These are phyloP conservation scores for Lupinus albus DNA, from an alignment of 306 rosid genomes.

Conservation along the genomic window DNA sequence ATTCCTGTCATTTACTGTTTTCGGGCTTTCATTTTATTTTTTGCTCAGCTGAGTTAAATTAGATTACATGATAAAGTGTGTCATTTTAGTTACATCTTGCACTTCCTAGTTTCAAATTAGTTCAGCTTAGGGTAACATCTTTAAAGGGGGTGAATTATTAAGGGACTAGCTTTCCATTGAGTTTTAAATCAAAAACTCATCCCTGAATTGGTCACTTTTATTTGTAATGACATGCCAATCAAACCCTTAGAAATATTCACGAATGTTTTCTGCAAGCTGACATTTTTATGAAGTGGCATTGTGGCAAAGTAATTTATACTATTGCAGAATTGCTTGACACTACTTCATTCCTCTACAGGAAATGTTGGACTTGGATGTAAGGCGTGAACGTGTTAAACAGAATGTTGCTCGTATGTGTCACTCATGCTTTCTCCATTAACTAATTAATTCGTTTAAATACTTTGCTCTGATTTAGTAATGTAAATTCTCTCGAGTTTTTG, in stretches of 20 bases:
- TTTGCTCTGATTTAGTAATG: constrained; percentile 29
- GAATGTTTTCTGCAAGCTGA: constrained; percentile 25
- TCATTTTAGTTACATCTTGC: not conserved
- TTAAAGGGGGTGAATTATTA: constrained; percentile 2
- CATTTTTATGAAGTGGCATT: not conserved
- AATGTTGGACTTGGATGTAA: constrained; percentile 74
- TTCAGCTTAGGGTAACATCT: constrained; percentile 3
- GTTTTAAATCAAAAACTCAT: not conserved
- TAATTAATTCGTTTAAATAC: constrained; percentile 30
- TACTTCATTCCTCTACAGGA: constrained; percentile 59
- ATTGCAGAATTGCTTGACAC: constrained; percentile 33
- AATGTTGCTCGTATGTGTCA: constrained; percentile 84
- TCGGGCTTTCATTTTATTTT: not conserved
- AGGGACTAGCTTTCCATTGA: not conserved
- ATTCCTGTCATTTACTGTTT: too few species aligned
- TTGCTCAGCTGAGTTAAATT: not conserved
- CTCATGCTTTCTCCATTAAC: constrained; percentile 25
- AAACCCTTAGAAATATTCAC: not conserved
- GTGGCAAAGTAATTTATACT: not conserved
- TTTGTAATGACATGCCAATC: constrained; percentile 5
- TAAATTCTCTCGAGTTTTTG: not conserved
- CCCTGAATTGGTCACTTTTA: not conserved
- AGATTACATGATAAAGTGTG: constrained; percentile 23
- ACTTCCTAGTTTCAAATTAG: constrained; percentile 13
- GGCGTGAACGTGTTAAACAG: constrained; percentile 78